phyloP scores from a whole-genome alignment of 1,139 yeast genomes.

The Kodamaea fungicola region DNA sequence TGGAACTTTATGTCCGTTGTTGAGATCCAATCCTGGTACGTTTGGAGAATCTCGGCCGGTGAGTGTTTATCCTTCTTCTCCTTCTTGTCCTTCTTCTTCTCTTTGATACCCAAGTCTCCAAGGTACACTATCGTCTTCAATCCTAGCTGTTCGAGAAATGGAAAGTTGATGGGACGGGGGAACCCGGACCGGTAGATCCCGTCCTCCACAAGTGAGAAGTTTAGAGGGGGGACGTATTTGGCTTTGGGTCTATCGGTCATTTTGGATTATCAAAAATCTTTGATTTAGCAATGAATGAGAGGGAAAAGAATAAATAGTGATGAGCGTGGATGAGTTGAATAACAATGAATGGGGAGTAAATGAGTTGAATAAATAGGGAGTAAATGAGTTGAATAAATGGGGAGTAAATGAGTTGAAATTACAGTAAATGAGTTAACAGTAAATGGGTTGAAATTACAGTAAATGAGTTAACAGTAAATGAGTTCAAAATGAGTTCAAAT shows the following conservation, averaged over 20 bases:
- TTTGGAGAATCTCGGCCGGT: slow-evolving; percentile 35
- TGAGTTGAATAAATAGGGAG: too few species aligned
- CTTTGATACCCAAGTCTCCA: slow-evolving; percentile 56
- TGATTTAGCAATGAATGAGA: too few species aligned
- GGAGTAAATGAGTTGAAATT: too few species aligned
- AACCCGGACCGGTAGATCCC: slow-evolving; percentile 89
- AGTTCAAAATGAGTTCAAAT: too few species aligned
- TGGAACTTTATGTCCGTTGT: slow-evolving; percentile 56
- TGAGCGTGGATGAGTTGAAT: too few species aligned
- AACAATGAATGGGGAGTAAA: too few species aligned
- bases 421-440: too few species aligned
- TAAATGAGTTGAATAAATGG: too few species aligned
- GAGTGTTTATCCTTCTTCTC: slow-evolving; percentile 34
- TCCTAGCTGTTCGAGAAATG: slow-evolving; percentile 67
- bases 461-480: too few species aligned
- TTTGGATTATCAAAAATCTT: too few species aligned
- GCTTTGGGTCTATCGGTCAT: slow-evolving; percentile 11
- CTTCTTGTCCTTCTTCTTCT: slow-evolving; percentile 32
- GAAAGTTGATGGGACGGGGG: slow-evolving; percentile 82
- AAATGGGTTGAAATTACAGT: too few species aligned
- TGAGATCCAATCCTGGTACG: slow-evolving; percentile 64
- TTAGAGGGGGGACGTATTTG: slow-evolving; percentile 77
- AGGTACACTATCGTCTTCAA: slow-evolving; percentile 78
- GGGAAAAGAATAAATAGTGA: too few species aligned
- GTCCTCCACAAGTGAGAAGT: slow-evolving; percentile 84